Evolutionary conservation across 306 rosid species (phyloP).

Genomic region (Corylus heterophylla): DNA sequence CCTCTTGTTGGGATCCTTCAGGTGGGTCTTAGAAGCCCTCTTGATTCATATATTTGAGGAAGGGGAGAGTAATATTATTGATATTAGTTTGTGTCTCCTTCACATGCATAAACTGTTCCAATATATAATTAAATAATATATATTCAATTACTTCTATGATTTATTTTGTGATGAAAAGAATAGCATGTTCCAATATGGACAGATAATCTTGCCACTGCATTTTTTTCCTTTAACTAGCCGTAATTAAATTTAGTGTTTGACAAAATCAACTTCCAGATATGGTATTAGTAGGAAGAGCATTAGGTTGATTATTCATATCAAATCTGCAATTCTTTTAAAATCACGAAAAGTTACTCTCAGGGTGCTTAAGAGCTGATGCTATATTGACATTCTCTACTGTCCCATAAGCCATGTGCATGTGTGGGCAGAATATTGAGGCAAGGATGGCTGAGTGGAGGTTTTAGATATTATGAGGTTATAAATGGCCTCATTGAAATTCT

Average conservation of each 20-base stretch:
- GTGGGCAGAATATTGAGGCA: neutral
- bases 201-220: neutral
- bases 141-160: neutral
- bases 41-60: conserved; percentile 20
- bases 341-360: neutral
- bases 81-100: neutral
- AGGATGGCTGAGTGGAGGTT: neutral
- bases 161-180: neutral
- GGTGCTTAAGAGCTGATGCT: neutral
- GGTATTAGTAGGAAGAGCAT: neutral
- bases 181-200: neutral
- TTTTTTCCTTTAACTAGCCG: neutral
- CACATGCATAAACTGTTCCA: neutral
- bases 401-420: neutral
- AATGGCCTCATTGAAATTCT: neutral
- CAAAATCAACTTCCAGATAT: neutral
- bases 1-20: conserved; percentile 94
- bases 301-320: conserved; percentile 3
- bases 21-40: conserved; percentile 48
- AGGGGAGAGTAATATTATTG: neutral
- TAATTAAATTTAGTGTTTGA: neutral
- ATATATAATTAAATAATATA: neutral
- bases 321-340: neutral
- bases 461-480: neutral
- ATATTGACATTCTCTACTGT: neutral